Evolutionary conservation across 805 yeast species (phyloP), one percentile per base, ranked within the genome.

Genomic region (Candida ipomoeae): DNA sequence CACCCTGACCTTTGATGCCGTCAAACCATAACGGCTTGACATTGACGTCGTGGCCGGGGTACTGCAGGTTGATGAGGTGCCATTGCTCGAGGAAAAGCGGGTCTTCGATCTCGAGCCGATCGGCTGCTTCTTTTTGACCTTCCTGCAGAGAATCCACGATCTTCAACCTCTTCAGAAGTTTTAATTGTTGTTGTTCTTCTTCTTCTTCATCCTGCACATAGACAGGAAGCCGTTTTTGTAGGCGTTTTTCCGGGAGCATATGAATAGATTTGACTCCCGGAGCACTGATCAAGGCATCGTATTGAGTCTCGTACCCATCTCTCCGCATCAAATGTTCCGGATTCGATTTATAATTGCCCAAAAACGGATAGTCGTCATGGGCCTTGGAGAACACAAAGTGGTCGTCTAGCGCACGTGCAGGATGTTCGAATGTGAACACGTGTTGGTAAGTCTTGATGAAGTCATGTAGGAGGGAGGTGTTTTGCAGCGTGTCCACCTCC

Each of bases 21-120:
- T 82, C 82, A 31, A 75, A 71, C 99, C 99, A 94, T 11, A 89
- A 82, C 0, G 87, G 90, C 1, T 87, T 68, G 13, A 90, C 92
- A 61, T 94, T 92, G 47, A 94, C 82, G 65, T 92, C 98, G 60
- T 89, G 77, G 0, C 96, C 95, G 0, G 87, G 88, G 56, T 72
- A 82, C 6, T 67, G 64, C 0, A 88, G 73, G 62, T 94, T 94
- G 37, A 87, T 69, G n/a, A 94, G 67, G 67, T 92, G 97, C 99
- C 99, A 94, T 68, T 94, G 99, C 36, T 78, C 74, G 10, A 68
- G 65, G 62, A 94, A 92, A n/a, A 78, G 68, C 0, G 99, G 99
- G 69, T 94, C 99, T 17, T 77, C 65, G 48, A 94, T 92, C 8
- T 68, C 70, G 48, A 90, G 79, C 49, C 75, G 66, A 18, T 77